Base-by-base conservation (phyloP, 495 filamentous ascomycete species). In the Alectoria sarmentosa region DNA sequence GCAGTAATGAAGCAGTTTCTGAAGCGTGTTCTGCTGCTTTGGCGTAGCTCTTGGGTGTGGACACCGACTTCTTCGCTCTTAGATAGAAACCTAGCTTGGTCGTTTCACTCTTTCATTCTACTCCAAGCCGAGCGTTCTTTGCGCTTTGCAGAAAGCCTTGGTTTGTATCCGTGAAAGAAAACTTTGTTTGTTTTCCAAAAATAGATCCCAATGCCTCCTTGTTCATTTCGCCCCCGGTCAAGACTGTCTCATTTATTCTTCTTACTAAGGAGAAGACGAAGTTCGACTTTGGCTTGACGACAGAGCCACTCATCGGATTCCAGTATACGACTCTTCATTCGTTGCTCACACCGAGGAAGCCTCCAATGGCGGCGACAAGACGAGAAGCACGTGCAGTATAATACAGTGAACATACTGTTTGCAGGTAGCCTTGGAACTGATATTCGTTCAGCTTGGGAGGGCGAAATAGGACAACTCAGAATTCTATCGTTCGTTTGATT, bases 401-500 rank as follows among this genome's bases (percentile, higher is more conserved):
- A 0, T 46, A 23, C 42, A 32, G 1, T n/a, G 28, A 21, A 30
- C 52, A 21, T 55, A 30, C 15, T n/a, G 3, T 55, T 21, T 21
- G 30, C 49, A 34, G 38, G 38, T 26, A 9, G 8, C 10, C 21
- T 36, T 26, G 30, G 19, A 3, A n/a, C n/a, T 9, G 19, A 46
- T 15, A 11, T 23, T 11, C 32, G 4, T 1, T 23, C 23, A 15
- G 21, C 59, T 42, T 48, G 17, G 7, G 34, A 2, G 28, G 6
- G n/a, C 48, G 55, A 67, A 37, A 39, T 3, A 46, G 19, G 21
- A n/a, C 23, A 11, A 10, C 48, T 79, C 66, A 88, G 67, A 86
- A 88, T 46, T 84, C 77, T 21, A 88, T 71, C 0, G 79, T 79
- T 54, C 77, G 79, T 69, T 84, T 84, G 59, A 88, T 86, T 9